Percentiles rank a stretch among this genome's conserved stretches.
These are phyloP conservation scores for Colletotrichum truncatum DNA, from an alignment of 2,329 filamentous ascomycete species.

Conservation along the genomic window DNA sequence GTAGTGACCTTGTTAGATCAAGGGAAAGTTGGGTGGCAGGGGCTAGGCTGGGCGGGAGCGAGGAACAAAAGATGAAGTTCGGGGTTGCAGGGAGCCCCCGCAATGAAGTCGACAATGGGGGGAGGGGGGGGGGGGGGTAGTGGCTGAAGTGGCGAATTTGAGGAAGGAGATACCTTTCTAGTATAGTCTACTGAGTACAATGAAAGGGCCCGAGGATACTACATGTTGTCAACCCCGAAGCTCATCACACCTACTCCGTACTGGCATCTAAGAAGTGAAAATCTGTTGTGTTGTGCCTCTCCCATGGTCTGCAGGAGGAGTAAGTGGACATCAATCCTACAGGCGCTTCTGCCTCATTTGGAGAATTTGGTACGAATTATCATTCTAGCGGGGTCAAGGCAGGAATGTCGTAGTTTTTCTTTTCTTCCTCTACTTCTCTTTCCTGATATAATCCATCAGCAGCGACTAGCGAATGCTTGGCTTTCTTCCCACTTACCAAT, in stretches of 20 bases:
- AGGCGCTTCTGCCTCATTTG: neutral
- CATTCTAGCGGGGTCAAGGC: neutral
- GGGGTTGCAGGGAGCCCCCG: conserved; percentile 24
- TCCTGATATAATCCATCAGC: neutral
- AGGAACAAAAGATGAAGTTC: conserved; percentile 17
- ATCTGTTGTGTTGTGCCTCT: too few species aligned
- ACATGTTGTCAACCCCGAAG: too few species aligned
- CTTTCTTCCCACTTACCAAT: too few species aligned
- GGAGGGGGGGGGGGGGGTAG: too few species aligned
- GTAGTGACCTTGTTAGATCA: neutral
- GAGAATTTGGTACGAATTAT: neutral
- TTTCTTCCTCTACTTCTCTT: neutral
- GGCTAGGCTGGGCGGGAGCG: neutral
- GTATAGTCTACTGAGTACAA: too few species aligned
- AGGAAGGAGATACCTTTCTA: neutral
- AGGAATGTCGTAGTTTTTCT: neutral
- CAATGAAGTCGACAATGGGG: conserved; percentile 5
- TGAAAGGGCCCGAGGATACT: too few species aligned
- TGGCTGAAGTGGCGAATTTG: conserved; percentile 9
- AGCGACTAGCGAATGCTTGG: neutral
- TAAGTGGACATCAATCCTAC: too few species aligned
- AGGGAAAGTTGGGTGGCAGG: neutral
- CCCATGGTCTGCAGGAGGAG: too few species aligned
- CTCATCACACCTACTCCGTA: too few species aligned
- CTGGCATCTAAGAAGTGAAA: too few species aligned